Evolutionary conservation across 1,139 yeast genomes (phyloP).

Genomic region (Pichia norvegensis): DNA sequence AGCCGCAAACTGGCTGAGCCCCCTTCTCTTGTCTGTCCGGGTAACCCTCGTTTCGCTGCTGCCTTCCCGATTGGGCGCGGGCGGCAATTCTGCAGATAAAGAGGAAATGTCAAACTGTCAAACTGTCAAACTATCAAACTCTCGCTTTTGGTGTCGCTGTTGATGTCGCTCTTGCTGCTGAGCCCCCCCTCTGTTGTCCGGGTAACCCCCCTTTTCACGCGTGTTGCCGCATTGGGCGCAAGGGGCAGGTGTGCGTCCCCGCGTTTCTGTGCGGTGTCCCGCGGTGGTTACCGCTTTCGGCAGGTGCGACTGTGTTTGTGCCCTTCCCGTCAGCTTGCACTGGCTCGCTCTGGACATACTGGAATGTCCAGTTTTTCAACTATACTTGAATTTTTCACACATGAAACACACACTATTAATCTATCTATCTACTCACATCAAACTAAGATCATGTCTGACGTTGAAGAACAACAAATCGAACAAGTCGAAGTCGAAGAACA

Average conservation of each 20-base stretch:
- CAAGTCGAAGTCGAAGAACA: conserved; percentile 20
- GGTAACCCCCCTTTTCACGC: conserved; percentile 21
- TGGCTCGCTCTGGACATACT: not conserved
- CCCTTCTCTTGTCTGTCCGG: conserved; percentile 7
- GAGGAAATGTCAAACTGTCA: too few relatives aligned
- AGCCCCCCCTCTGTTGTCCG: too few relatives aligned
- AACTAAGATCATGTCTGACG: conserved; percentile 29
- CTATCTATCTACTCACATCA: too few relatives aligned
- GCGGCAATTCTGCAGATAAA: conserved; percentile 15
- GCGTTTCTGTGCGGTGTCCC: conserved; percentile 7
- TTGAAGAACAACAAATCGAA: conserved; percentile 18
- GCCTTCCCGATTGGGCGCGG: conserved; percentile 17
- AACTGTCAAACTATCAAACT: too few relatives aligned
- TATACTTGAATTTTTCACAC: not conserved
- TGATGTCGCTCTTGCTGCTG: too few relatives aligned
- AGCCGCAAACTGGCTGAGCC: not conserved
- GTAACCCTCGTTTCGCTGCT: conserved; percentile 11
- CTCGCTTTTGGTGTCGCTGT: too few relatives aligned
- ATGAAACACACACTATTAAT: not conserved
- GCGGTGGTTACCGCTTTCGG: conserved; percentile 11
- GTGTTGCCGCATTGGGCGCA: conserved; percentile 24
- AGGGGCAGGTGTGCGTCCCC: conserved; percentile 8
- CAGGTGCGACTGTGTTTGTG: conserved; percentile 25
- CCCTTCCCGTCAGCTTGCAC: too few relatives aligned
- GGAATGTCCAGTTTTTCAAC: not conserved